Evolutionary conservation across 2,329 filamentous ascomycete genomes (phyloP), one percentile per base, ranked within the genome.

Genomic region (Madurella mycetomatis): DNA sequence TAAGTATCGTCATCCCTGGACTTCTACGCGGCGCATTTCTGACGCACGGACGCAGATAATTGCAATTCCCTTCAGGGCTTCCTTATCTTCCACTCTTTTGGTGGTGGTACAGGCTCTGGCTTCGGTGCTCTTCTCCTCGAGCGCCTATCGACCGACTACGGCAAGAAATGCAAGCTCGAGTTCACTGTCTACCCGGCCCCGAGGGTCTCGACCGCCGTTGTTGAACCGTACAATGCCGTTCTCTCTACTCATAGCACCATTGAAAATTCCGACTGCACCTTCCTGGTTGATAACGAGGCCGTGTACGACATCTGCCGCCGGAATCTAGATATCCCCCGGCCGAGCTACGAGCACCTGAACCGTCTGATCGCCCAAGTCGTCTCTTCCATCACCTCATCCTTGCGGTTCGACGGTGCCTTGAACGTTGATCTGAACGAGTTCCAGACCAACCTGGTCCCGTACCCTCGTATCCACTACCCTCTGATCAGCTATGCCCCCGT

Each of bases 261-360:
- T 58, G 85, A 88, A 77, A 85, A 88, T 76, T 83, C 85, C n/a
- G 85, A 88, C 76, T 88, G 85, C 70, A 87, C 85, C n/a, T 88
- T 88, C 77, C 75, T 88, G 47, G 85, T 88, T 61, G 85, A 88
- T 66, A 88, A 88, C 70, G 85, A 88, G 72, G 85, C 85, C 63
- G 84, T 88, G 64, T 88, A 87, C 74, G 85, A 88, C 63, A 88
- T 88, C 67, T 88, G 85, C 80, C 81, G 82, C 62, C 83, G 84
- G 66, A 88, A 84, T 73, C 74, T 88, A 57, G 85, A 86, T 65
- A 84, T 88, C 56, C 78, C 83, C 58, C 83, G 85, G 58, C 85
- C 85, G 47, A 80, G 81, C 69, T 87, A 84, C 67, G 82, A 87
- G 74, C 83, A 88, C 69, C 78, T 88, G 55, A 88, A 88, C 76